phyloP scores from a whole-genome alignment of 2,329 filamentous ascomycete genomes.

The Ceratocystis destructans region DNA sequence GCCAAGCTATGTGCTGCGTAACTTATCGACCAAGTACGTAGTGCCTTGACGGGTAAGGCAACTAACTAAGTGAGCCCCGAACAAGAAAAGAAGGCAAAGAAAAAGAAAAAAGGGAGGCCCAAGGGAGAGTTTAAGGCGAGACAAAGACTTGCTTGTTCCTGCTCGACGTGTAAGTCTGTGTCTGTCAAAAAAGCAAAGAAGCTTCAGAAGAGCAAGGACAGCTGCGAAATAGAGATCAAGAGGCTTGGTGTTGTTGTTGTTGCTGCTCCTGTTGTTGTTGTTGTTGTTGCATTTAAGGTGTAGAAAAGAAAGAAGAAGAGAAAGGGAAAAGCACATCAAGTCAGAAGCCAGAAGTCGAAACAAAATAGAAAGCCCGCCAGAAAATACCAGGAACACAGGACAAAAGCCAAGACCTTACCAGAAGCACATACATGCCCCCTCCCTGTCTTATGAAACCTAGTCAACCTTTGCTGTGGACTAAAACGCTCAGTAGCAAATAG shows the following conservation, averaged over 20 bases:
- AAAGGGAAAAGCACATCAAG: neutral
- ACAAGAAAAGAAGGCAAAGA: neutral
- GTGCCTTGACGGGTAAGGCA: neutral
- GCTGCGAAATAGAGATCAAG: neutral
- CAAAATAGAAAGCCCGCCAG: neutral
- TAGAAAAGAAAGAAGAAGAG: slow-evolving; percentile 1
- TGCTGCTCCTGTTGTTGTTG: too few species aligned
- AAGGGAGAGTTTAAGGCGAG: neutral
- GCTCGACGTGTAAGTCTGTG: neutral
- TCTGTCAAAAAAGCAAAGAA: neutral
- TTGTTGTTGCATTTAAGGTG: neutral
- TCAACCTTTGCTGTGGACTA: neutral
- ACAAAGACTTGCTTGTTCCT: neutral
- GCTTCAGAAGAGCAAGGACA: neutral
- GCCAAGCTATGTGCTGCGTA: neutral
- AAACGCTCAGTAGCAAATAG: slow-evolving; percentile 6
- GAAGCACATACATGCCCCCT: slow-evolving; percentile 2
- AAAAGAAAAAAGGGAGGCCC: neutral
- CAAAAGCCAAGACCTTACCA: slow-evolving; percentile 2
- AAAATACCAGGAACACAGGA: neutral
- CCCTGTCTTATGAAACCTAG: slow-evolving; percentile 7
- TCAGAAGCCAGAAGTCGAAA: neutral
- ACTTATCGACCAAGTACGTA: neutral
- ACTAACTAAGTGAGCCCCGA: neutral
- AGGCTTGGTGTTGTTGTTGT: too few species aligned